Conservation (phyloP, 768 basidiomycete species). For the Rhodosporidiobolus sp. region DNA sequence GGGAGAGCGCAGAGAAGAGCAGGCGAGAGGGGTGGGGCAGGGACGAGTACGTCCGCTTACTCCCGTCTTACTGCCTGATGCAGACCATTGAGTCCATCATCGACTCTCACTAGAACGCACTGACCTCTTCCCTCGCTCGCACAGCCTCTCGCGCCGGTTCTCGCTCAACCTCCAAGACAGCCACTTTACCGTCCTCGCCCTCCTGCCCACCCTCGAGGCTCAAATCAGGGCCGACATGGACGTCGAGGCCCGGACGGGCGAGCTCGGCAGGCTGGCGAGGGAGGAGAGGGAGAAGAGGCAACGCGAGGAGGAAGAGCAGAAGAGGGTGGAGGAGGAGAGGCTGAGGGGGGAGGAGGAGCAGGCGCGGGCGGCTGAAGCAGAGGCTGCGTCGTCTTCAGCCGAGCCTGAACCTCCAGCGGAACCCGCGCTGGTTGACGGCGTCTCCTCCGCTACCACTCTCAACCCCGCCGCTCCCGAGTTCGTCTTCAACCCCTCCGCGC, state of each 20-base stretch:
- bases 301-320: constrained; percentile 8
- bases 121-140: neutral
- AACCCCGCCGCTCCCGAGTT: neutral
- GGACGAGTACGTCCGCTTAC: constrained; percentile 60
- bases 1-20: constrained; percentile 64
- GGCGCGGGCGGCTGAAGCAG: neutral
- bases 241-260: constrained; percentile 64
- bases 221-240: constrained; percentile 71
- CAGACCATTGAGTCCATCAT: neutral
- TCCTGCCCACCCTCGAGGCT: constrained; percentile 62
- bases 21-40: constrained; percentile 62
- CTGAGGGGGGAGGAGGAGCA: neutral
- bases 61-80: neutral
- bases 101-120: neutral
- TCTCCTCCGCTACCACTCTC: neutral
- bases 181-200: constrained; percentile 68
- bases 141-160: constrained; percentile 69
- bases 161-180: constrained; percentile 71
- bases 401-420: too few relatives aligned
- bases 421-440: too few relatives aligned
- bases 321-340: constrained; percentile 4
- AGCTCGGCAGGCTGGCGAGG: constrained; percentile 21
- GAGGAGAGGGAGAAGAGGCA: constrained; percentile 2
- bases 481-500: neutral
- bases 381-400: neutral